Evolutionary conservation across 768 basidiomycete species (phyloP), one percentile per base, ranked within the genome.

Genomic region (Jaapia argillacea): DNA sequence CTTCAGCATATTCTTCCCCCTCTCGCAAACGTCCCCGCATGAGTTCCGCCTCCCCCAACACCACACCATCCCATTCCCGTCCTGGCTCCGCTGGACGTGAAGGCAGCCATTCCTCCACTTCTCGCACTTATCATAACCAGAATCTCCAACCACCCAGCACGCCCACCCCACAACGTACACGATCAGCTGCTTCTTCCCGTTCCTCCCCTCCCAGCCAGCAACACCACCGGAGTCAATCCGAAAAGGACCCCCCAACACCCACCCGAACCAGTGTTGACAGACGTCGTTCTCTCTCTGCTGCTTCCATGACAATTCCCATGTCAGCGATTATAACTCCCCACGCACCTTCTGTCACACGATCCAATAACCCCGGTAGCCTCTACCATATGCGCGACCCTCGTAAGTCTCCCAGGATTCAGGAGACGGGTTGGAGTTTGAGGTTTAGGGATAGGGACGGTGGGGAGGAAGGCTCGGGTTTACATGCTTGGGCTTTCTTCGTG

Each of bases 361-460:
- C 77, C 37, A 7, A 12, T 7, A 22, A 22, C 10, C 31, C 10
- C 10, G 10, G 31, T 10, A 60, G 72, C 23, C 70, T 67, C 14
- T 88, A 79, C 51, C 83, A 87, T 54, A 88, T 88, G 85, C 77
- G 81, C 25, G 85, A 88, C 58, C 85, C 84, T 0, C 72, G 77
- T 16, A 80, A 68, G 50, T 82, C 83, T 4, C 70, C 74, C 1
- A 75, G 71, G 36, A 60, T 73, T 3, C 69, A 72, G 44, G 62
- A 66, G 41, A 85, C 85, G 1, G 67, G 73, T 5, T 87, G 82
- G 85, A 54, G 68, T 13, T 66, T 83, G 42, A 68, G 68, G 6
- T 68, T 77, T 41, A 68, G 71, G 36, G 70, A 70, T n/a, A 72
- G 69, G 24, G 78, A 78, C 7, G 31, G 10, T 16, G 31, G 31